Evolutionary conservation across 495 filamentous ascomycete species (phyloP), one percentile per base, ranked within the genome.

Genomic region (Emericellopsis terricola): DNA sequence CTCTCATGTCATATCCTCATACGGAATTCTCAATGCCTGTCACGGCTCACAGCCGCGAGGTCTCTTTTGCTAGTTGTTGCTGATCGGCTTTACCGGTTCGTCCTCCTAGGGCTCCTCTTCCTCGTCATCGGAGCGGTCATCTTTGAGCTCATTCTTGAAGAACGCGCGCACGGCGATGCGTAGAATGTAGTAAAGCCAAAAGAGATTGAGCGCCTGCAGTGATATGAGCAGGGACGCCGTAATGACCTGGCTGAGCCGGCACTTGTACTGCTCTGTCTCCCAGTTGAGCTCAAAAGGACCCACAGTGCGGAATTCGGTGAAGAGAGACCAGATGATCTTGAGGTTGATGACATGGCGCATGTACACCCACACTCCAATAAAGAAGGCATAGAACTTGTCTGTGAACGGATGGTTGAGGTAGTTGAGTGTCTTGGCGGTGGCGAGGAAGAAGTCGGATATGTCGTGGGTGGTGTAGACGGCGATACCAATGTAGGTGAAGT

Each of bases 381-480:
- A 97, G 41, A 78, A 39, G 47, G 62, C 69, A 59, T 85, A 96
- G 60, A 86, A 96, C 10, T 82, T 85, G 3, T 62, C 69, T 0
- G 77, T 79, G 29, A 92, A 62, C 33, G 62, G 55, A 27, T 76
- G 72, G 46, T 92, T 80, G 38, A 96, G 55, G 56, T 97, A 97
- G 59, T 94, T 94, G 34, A 97, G 68, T 1, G 75, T 76, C 60
- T 96, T 96, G 33, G 86, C 94, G 3, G 83, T 92, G 15, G 91
- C 91, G 11, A 97, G 65, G 71, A 97, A 97, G 56, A 96, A 94
- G 49, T 97, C 89, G 34, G 73, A 81, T 41, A 96, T 80, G 44
- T 97, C 89, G 47, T 93, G 84, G 15, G 89, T 96, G 40, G 94
- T 85, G 52, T 93, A 97, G 6, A 97, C 87, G 19, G 83, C 86